A percentile compares a stretch with the other conserved stretches of the same genome.
phyloP scores from a whole-genome alignment of 2,329 filamentous ascomycete species.

The Metarhizium brunneum region DNA sequence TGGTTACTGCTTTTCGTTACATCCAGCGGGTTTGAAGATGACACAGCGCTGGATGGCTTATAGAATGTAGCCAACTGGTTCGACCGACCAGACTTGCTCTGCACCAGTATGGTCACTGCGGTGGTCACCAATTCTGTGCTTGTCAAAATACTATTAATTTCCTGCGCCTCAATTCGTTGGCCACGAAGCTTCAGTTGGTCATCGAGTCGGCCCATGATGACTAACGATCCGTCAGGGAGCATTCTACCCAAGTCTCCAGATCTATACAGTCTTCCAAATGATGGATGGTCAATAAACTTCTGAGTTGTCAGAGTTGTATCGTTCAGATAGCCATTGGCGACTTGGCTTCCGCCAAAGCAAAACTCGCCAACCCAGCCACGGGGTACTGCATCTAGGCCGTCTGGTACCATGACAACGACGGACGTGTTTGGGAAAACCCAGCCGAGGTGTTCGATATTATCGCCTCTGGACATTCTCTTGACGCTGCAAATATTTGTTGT shows the following conservation, averaged over 20 bases:
- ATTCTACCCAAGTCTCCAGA: conserved; percentile 77
- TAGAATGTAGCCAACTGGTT: conserved; percentile 63
- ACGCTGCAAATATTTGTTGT: conserved; percentile 83
- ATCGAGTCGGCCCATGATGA: conserved; percentile 65
- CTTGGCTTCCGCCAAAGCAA: conserved; percentile 78
- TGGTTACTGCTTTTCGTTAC: conserved; percentile 25
- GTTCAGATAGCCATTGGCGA: conserved; percentile 66
- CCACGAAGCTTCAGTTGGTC: conserved; percentile 77
- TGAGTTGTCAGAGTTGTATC: conserved; percentile 49
- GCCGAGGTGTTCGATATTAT: conserved; percentile 69
- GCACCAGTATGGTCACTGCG: conserved; percentile 53
- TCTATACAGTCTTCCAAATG: conserved; percentile 66
- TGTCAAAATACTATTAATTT: conserved; percentile 59
- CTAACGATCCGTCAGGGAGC: conserved; percentile 64
- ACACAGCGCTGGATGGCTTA: conserved; percentile 31
- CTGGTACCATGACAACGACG: conserved; percentile 48
- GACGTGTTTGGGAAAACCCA: conserved; percentile 67
- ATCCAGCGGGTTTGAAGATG: conserved; percentile 27
- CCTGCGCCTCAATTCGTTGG: conserved; percentile 68
- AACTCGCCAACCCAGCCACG: conserved; percentile 70
- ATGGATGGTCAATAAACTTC: conserved; percentile 61
- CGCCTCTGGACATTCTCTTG: conserved; percentile 46
- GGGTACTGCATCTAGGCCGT: conserved; percentile 46
- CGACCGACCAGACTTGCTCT: conserved; percentile 23
- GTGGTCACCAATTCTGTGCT: conserved; percentile 43